phyloP scores from a whole-genome alignment of 2,329 filamentous ascomycete species.

The Stagonosporopsis chrysanthemi region DNA sequence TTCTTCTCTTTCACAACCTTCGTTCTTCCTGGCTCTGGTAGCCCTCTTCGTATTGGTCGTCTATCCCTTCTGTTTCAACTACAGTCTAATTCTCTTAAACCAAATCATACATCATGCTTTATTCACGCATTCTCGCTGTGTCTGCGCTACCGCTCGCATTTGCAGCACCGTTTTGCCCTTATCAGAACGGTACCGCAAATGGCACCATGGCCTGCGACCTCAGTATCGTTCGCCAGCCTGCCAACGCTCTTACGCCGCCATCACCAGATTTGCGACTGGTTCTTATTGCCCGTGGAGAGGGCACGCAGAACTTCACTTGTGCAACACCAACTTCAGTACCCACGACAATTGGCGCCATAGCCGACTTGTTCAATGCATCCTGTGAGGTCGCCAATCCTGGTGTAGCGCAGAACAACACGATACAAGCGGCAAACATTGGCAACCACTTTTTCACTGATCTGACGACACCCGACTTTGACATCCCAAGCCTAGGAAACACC shows the following conservation, averaged over 20 bases:
- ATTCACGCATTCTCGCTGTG: constrained; percentile 27
- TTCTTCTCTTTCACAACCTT: constrained; percentile 26
- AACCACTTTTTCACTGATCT: constrained; percentile 80
- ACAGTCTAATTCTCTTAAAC: constrained; percentile 1
- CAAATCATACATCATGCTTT: constrained; percentile 32
- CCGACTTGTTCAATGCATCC: constrained; percentile 36
- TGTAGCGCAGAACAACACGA: constrained; percentile 28
- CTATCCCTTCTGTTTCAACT: constrained; percentile 10
- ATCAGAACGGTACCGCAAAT: constrained; percentile 26
- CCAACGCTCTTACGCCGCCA: constrained; percentile 36
- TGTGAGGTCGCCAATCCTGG: constrained; percentile 29
- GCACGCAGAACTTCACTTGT: constrained; percentile 62
- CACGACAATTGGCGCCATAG: constrained; percentile 54
- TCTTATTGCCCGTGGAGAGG: constrained; percentile 56
- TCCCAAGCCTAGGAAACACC: constrained; percentile 71
- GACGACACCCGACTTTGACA: constrained; percentile 81
- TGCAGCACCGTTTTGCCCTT: constrained; percentile 29
- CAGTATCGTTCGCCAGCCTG: constrained; percentile 31
- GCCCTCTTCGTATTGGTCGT: constrained; percentile 30
- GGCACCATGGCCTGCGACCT: constrained; percentile 35
- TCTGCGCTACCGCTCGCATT: constrained; percentile 33
- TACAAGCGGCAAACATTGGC: constrained; percentile 57
- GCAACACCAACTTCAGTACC: constrained; percentile 42
- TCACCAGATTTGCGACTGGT: constrained; percentile 46
- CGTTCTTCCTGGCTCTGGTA: constrained; percentile 43